These are phyloP conservation scores for Parachaetomium inaequale DNA, from an alignment of 495 filamentous ascomycete genomes.

Conservation along the genomic window DNA sequence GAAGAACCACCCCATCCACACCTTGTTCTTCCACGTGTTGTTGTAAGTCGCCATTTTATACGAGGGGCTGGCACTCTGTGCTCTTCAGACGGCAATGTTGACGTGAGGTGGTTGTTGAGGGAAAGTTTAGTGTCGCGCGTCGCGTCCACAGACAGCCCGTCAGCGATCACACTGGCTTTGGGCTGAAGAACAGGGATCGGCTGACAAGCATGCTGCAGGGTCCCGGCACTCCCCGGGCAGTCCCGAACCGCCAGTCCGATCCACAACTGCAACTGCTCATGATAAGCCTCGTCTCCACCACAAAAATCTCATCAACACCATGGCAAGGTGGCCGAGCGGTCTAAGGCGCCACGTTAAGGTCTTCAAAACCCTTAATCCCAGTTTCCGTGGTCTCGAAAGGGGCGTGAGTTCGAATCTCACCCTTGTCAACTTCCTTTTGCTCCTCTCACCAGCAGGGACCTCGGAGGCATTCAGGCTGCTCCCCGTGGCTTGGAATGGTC, in stretches of 20 bases:
- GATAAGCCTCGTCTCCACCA: neutral
- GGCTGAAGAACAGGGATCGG: neutral
- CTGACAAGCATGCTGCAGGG: neutral
- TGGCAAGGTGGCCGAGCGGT: conserved; percentile 8
- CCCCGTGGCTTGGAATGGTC: too few species aligned
- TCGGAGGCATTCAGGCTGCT: too few species aligned
- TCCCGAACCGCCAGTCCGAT: too few species aligned
- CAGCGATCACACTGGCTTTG: neutral
- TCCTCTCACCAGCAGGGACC: neutral
- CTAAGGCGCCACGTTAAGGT: conserved; percentile 5
- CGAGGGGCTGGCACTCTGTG: neutral
- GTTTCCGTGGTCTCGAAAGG: conserved; percentile 9
- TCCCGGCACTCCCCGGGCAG: neutral
- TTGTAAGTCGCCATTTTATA: conserved; percentile 34
- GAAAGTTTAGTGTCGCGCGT: neutral
- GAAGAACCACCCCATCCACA: conserved; percentile 68
- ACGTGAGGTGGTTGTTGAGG: neutral
- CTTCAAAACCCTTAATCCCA: neutral
- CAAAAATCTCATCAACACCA: neutral
- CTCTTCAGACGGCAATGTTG: too few species aligned
- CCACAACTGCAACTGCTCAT: neutral
- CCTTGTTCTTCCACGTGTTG: conserved; percentile 41
- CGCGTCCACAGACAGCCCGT: neutral
- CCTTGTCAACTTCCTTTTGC: neutral
- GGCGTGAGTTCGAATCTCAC: conserved; percentile 6